phyloP scores from a whole-genome alignment of 805 yeast genomes.

The Dipodascus albidus region DNA sequence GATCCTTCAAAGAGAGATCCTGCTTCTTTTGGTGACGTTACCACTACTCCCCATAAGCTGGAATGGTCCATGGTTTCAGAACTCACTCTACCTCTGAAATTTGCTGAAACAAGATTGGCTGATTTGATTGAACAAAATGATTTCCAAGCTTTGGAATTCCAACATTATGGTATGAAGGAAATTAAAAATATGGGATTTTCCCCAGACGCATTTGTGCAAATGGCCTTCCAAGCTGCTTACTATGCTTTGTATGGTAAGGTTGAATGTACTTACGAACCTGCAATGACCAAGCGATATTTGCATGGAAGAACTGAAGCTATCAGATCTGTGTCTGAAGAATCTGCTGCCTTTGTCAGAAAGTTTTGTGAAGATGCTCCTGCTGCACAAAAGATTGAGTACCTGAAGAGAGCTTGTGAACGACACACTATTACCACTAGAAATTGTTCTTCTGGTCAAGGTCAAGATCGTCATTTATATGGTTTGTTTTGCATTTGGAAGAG shows the following conservation, averaged over 20 bases:
- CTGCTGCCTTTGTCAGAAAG: slow-evolving; percentile 72
- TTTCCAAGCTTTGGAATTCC: slow-evolving; percentile 68
- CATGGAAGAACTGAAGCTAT: slow-evolving; percentile 94
- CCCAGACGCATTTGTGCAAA: slow-evolving; percentile 90
- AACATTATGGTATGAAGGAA: slow-evolving; percentile 50
- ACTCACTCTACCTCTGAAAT: slow-evolving; percentile 65
- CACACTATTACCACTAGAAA: slow-evolving; percentile 60
- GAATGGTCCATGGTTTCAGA: slow-evolving; percentile 83
- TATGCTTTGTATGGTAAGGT: slow-evolving; percentile 87
- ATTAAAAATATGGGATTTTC: slow-evolving; percentile 79
- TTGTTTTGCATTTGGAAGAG: slow-evolving; percentile 76
- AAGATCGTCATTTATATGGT: slow-evolving; percentile 84
- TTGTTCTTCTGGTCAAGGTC: slow-evolving; percentile 74
- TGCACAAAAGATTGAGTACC: slow-evolving; percentile 44
- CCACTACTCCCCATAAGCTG: slow-evolving; percentile 69
- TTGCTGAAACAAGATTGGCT: slow-evolving; percentile 81
- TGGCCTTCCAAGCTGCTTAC: slow-evolving; percentile 88
- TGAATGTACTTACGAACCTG: slow-evolving; percentile 92
- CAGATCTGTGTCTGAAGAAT: slow-evolving; percentile 70
- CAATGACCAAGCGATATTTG: slow-evolving; percentile 79
- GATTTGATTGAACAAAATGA: slow-evolving; percentile 87
- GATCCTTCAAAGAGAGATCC: slow-evolving; percentile 34
- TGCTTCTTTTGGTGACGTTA: slow-evolving; percentile 32
- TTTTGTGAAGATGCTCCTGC: slow-evolving; percentile 62
- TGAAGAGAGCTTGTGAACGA: slow-evolving; percentile 57